These are phyloP conservation scores for Diaporthe amygdali DNA, from an alignment of 2,329 filamentous ascomycete genomes.

Conservation along the genomic window DNA sequence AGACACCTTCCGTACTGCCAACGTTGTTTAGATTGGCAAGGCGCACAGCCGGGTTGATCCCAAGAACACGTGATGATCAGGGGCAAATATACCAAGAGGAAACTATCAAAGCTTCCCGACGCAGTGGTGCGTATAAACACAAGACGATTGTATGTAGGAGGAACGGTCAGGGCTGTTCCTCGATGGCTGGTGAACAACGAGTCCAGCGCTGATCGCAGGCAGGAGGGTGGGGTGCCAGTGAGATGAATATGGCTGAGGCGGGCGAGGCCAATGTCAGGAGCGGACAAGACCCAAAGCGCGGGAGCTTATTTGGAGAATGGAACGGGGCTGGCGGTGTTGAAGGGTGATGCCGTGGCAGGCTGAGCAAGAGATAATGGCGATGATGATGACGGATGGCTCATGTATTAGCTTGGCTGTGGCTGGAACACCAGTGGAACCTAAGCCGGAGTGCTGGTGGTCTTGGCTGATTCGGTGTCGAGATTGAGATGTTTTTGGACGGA, in stretches of 20 bases:
- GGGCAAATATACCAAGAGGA: slow-evolving; percentile 18
- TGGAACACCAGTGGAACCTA: slow-evolving; percentile 20
- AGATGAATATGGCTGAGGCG: background rate
- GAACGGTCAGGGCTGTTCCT: background rate
- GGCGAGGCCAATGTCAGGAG: background rate
- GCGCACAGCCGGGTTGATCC: slow-evolving; percentile 9
- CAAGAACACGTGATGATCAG: background rate
- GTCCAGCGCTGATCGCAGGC: slow-evolving; percentile 1
- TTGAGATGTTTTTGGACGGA: slow-evolving; percentile 3
- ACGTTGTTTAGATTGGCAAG: background rate
- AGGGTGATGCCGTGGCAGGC: background rate
- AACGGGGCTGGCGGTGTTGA: background rate
- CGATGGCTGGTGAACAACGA: slow-evolving; percentile 9
- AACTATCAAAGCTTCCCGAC: slow-evolving; percentile 4
- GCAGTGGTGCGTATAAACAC: background rate
- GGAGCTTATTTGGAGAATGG: slow-evolving; percentile 12
- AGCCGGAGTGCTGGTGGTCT: slow-evolving; percentile 4
- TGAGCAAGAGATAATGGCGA: background rate
- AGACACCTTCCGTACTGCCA: background rate
- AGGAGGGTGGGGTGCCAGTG: background rate
- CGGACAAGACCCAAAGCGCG: slow-evolving; percentile 1
- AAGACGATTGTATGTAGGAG: background rate
- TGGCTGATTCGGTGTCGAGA: slow-evolving; percentile 3
- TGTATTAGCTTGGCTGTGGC: slow-evolving; percentile 17
- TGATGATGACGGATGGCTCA: slow-evolving; percentile 20